These are phyloP conservation scores for Malassezia pachydermatis DNA, from an alignment of 1,284 basidiomycete species.

Conservation along the genomic window DNA sequence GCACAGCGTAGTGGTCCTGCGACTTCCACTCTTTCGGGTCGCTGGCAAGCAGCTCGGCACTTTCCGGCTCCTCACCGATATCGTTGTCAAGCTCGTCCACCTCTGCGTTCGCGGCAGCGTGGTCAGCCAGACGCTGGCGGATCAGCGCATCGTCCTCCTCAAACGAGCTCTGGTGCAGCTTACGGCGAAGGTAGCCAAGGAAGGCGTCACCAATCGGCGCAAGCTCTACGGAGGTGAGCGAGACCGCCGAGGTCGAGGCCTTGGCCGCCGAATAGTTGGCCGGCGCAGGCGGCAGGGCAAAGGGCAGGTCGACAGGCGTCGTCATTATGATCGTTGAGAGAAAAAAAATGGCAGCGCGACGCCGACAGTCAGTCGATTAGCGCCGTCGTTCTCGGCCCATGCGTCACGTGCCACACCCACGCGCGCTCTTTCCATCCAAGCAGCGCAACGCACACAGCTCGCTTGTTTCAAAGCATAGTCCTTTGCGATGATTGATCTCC, in stretches of 20 bases:
- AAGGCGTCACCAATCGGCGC: slow-evolving; percentile 41
- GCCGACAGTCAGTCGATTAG: background rate
- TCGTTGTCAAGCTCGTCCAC: slow-evolving; percentile 70
- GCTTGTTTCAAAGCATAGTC: too few species aligned
- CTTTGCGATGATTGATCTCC: slow-evolving; percentile 35
- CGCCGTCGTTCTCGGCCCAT: background rate
- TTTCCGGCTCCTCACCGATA: slow-evolving; percentile 83
- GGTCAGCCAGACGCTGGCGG: slow-evolving; percentile 22
- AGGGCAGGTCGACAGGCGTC: slow-evolving; percentile 35
- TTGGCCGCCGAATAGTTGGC: slow-evolving; percentile 37
- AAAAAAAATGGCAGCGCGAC: background rate
- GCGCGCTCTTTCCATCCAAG: background rate
- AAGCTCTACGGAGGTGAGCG: slow-evolving; percentile 24
- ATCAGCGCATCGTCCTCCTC: slow-evolving; percentile 40
- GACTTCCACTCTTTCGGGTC: slow-evolving; percentile 99
- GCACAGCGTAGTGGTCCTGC: slow-evolving; percentile 95
- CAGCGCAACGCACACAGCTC: too few species aligned
- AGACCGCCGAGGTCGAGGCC: slow-evolving; percentile 24
- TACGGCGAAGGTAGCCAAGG: slow-evolving; percentile 38
- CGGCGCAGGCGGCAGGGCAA: slow-evolving; percentile 36
- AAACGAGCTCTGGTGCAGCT: slow-evolving; percentile 36
- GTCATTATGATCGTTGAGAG: slow-evolving; percentile 27
- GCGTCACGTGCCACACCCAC: background rate
- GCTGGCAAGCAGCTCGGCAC: slow-evolving; percentile 59
- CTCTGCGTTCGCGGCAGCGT: slow-evolving; percentile 54